Base-by-base conservation (phyloP, 2,329 filamentous ascomycete genomes). In the Trichoderma koningiopsis region DNA sequence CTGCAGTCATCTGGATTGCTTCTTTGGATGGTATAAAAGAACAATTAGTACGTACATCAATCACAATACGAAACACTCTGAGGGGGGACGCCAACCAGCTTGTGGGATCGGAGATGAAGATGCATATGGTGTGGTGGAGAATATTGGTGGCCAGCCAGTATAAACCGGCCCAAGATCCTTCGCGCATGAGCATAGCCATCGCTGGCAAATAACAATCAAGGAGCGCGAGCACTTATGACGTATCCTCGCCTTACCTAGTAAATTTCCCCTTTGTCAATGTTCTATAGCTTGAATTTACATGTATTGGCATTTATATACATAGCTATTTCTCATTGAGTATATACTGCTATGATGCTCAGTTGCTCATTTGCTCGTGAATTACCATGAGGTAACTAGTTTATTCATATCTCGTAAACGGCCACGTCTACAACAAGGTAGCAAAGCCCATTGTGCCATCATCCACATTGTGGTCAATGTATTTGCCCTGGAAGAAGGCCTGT, bases 401-500 rank as follows among this genome's bases (percentile, higher is more conserved):
- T 57, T 14, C 29, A 8, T 57, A 56, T 33, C 8, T 57, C 52
- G 35, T 4, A n/a, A 11, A 35, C 27, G n/a, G 40, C 8, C 16
- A 55, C 35, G 22, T 49, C 43, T 64, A 62, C 70, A 68, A 43
- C 66, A 71, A 14, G 14, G 69, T 55, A 37, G 70, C 70, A 68
- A 72, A 72, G 14, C 70, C 69, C 69, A 72, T 72, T 3, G 71
- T 72, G 3, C 59, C 53, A 19, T 62, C 68, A 10, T 65, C 63
- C 11, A 70, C 33, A 13, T 72, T 72, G 64, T 73, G 72, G 35
- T 74, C 73, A 64, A 74, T 69, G 55, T 74, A 74, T 58, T 70
- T 65, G 8, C 72, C 71, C 62, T 72, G 73, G 27, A 74, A 74
- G 53, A 74, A 74, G 11, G 73, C 65, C 68, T 74, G 73, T n/a